phyloP scores from a whole-genome alignment of 805 yeast genomes.

The Saccharomycopsis lassenensis region DNA sequence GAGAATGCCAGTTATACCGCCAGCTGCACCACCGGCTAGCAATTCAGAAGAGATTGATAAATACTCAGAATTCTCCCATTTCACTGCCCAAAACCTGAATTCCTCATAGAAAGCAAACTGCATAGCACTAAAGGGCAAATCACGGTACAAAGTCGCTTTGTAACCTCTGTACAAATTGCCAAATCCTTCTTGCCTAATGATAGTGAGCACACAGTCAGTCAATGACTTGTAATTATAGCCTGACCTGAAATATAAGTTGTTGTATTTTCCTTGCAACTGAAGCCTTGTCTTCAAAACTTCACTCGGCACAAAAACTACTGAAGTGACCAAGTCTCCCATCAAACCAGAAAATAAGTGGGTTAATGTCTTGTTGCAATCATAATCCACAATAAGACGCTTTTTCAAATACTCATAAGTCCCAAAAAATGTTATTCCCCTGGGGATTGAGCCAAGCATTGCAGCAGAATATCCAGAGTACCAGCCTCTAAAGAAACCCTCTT shows the following conservation, averaged over 20 bases:
- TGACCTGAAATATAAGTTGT: constrained; percentile 65
- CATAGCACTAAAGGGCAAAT: constrained; percentile 89
- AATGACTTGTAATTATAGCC: constrained; percentile 84
- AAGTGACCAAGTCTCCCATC: constrained; percentile 85
- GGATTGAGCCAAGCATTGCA: constrained; percentile 86
- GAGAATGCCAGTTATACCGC: constrained; percentile 79
- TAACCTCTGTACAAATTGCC: constrained; percentile 79
- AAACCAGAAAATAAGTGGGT: constrained; percentile 81
- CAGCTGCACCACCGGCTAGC: constrained; percentile 89
- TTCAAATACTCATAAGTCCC: constrained; percentile 81
- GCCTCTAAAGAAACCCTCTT: constrained; percentile 82
- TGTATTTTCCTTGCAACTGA: constrained; percentile 82
- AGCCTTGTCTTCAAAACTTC: constrained; percentile 90
- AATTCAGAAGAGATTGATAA: constrained; percentile 42
- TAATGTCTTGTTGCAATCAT: constrained; percentile 61
- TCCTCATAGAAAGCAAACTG: constrained; percentile 94
- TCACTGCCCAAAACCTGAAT: constrained; percentile 52
- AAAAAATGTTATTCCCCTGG: constrained; percentile 90
- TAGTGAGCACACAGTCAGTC: constrained; percentile 55
- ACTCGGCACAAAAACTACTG: constrained; percentile 85
- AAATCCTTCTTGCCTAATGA: constrained; percentile 60
- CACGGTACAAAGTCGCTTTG: constrained; percentile 86
- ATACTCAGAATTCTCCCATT: constrained; percentile 20
- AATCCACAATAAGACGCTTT: constrained; percentile 52
- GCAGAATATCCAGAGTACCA: constrained; percentile 89